phyloP scores from a whole-genome alignment of 163 green algal species.

The Prototheca cutis region DNA sequence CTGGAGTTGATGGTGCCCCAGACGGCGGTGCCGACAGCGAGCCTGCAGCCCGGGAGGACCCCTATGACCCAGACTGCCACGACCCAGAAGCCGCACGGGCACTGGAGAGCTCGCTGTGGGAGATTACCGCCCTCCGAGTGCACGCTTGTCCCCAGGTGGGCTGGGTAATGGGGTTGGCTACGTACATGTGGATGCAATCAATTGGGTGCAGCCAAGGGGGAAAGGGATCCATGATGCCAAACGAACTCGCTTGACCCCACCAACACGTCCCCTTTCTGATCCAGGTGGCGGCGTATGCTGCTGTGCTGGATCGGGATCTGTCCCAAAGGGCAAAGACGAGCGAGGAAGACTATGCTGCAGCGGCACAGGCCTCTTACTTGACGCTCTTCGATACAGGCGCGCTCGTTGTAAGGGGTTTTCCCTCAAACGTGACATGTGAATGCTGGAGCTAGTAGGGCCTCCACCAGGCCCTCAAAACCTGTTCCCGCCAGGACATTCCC shows the following conservation, averaged over 20 bases:
- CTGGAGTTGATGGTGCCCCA: background rate
- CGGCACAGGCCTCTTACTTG: constrained; percentile 40
- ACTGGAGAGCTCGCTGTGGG: constrained; percentile 89
- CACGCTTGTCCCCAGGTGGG: constrained; percentile 82
- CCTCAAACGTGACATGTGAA: too few species aligned
- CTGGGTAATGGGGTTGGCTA: too few species aligned
- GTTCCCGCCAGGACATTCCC: too few species aligned
- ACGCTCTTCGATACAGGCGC: constrained; percentile 30
- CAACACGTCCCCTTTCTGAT: too few species aligned
- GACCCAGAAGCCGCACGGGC: constrained; percentile 62
- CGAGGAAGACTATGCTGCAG: constrained; percentile 58
- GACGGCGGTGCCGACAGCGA: background rate
- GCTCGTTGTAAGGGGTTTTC: too few species aligned
- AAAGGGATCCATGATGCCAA: too few species aligned
- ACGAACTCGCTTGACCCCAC: too few species aligned
- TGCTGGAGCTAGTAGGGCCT: too few species aligned
- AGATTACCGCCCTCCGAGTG: constrained; percentile 63
- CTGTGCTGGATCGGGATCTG: constrained; percentile 74
- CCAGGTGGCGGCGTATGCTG: constrained; percentile 46
- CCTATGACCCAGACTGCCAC: constrained; percentile 43
- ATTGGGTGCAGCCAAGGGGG: too few species aligned
- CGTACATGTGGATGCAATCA: too few species aligned
- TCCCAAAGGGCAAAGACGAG: constrained; percentile 50
- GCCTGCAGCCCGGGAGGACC: too few species aligned
- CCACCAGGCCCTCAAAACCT: too few species aligned